Base-by-base conservation (phyloP, 345 rosid species). In the Euclidium syriacum region DNA sequence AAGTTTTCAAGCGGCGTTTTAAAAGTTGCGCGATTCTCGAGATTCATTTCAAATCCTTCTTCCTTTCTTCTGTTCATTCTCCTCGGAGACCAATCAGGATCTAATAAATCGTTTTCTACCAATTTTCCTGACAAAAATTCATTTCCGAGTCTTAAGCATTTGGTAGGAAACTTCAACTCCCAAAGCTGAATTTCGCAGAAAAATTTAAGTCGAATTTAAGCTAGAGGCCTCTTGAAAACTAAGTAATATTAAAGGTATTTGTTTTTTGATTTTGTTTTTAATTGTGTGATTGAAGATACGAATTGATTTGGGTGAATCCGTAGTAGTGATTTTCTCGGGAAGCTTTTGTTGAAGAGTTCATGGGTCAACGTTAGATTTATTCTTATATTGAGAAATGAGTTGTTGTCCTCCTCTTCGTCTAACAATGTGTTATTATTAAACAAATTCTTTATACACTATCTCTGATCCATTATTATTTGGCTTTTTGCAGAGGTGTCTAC, bases 401-500 rank as follows among this genome's bases (percentile, higher is more conserved):
- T 40, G 70, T 71, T 25, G 44, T 55, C 34, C 15, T 52, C 62
- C 19, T 69, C 54, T 24, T 69, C 49, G 0, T 51, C 73, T 58
- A 10, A 41, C 61, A 41, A 26, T 49, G 15, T 58, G 6, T n/a
- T n/a, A 1, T 16, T 14, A 58, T 29, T 30, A 40, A 50, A 58
- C 42, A 27, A 57, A 26, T 23, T n/a, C 16, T 14, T 38, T 23
- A 33, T 22, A 39, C 4, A 54, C n/a, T n/a, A n/a, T 53, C 43
- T 35, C 56, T 77, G 76, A 64, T 75, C 44, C 18, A 20, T 30
- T 57, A 23, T 38, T 54, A 12, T 70, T 32, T 7, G 4, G 10
- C 17, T n/a, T 4, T 20, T 54, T 69, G 75, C 83, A 82, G 86
- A 50, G 63, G 38, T 39, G 62, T 84, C 25, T 73, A 61, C 58